Conservation (phyloP, 306 rosid genomes). For the Cucumis melo region DNA sequence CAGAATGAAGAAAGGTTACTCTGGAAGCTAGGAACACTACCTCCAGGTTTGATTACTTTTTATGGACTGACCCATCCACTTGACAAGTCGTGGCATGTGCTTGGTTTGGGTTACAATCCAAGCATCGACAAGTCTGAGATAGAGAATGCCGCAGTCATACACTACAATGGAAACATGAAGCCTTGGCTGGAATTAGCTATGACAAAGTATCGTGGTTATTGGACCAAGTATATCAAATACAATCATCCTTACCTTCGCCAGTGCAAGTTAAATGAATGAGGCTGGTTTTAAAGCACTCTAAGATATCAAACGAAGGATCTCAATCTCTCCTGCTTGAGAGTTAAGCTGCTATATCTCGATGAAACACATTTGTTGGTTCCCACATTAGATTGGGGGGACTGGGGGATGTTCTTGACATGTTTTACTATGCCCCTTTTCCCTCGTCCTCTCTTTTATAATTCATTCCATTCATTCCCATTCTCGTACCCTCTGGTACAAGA, state of each 20-base stretch:
- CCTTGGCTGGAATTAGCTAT: slow-evolving; percentile 95
- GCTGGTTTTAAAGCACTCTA: not conserved
- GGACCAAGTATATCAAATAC: slow-evolving; percentile 81
- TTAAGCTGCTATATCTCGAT: not conserved
- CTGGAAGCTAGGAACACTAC: slow-evolving; percentile 96
- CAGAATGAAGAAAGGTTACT: slow-evolving; percentile 90
- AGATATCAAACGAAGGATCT: not conserved
- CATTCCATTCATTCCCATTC: slow-evolving; percentile 13
- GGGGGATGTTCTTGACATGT: not conserved
- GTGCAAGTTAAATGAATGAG: slow-evolving; percentile 52
- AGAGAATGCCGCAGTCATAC: slow-evolving; percentile 84
- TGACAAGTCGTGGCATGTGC: slow-evolving; percentile 92
- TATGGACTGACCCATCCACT: slow-evolving; percentile 85
- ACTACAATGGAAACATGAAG: slow-evolving; percentile 95
- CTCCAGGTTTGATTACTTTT: slow-evolving; percentile 92
- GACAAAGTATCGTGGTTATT: slow-evolving; percentile 74
- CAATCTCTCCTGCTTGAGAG: not conserved
- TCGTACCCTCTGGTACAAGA: slow-evolving; percentile 8
- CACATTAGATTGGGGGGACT: not conserved
- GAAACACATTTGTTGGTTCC: not conserved
- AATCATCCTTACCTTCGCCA: slow-evolving; percentile 66
- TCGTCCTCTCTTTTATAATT: not conserved
- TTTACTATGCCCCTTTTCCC: not conserved
- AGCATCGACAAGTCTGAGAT: slow-evolving; percentile 53
- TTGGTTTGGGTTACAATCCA: slow-evolving; percentile 98